Base-by-base conservation (phyloP, 345 rosid species). In the Populus pruinosa region DNA sequence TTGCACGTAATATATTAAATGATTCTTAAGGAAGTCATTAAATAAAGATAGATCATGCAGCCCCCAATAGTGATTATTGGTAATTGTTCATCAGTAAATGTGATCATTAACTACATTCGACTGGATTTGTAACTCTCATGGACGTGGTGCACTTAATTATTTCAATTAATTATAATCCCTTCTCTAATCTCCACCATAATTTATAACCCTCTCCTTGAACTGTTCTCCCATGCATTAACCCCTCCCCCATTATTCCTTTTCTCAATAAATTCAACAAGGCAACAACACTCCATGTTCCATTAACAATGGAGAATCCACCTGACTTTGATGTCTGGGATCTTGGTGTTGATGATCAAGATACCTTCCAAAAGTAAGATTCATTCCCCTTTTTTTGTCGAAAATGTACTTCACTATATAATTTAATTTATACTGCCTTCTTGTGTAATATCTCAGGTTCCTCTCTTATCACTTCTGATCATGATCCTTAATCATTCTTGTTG, bases 21-120 rank as follows among this genome's bases (percentile, higher is more conserved):
- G 64, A 59, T 59, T 23, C 64, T 59, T 59, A 13, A 59, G 3
- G n/a, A 23, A 9, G 14, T 23, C 70, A 67, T 35, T 67, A 67
- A 50, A 27, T 55, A 18, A 14, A 41, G 35, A 63, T 3, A 20
- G 11, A 44, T 35, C 59, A 66, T 76, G 75, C 56, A 71, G 79
- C 79, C 76, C 66, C 67, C 25, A 23, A 4, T 1, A 35, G 29
- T 59, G 73, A 36, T 72, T 21, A 75, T 80, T 71, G 83, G 76
- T 76, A 80, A 76, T 80, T 25, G 80, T 71, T 63, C 55, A 50
- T 31, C 49, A 76, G 49, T 80, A 18, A 75, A 75, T 20, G 59
- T 31, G 33, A 18, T 31, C 14, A 76, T 35, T 80, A 59, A 80
- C 0, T 49, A 35, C 17, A 50, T 11, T 20, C 41, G 21, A 64